Evolutionary conservation across 2,329 filamentous ascomycete genomes (phyloP), one percentile per base, ranked within the genome.

Genomic region (Botrytis galanthina): DNA sequence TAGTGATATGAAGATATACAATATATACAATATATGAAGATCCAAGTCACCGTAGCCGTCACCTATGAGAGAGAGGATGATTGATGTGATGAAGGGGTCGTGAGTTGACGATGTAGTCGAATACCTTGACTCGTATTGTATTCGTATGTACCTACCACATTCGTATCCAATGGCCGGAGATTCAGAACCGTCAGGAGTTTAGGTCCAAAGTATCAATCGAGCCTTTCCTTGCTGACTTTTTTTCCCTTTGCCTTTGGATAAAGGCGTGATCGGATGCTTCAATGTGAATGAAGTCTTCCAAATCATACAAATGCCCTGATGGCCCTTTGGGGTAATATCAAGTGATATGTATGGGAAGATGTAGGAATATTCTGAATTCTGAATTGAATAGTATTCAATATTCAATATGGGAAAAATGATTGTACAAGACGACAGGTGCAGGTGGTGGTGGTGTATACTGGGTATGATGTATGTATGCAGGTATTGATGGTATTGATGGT

Each of bases 31-130:
- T n/a, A n/a, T 66, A 18, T 9, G n/a, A n/a, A 35, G 4, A 22
- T 26, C 16, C 18, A 20, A 10, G 46, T n/a, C 48, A 26, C 46
- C 22, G 22, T 26, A 12, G 26, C 48, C 48, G 48, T 12, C n/a
- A n/a, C 26, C 48, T 39, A 39, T n/a, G 29, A n/a, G 63, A n/a
- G 22, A 37, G 63, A n/a, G 22, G 44, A 51, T 9, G 14, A 74
- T 73, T 39, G 71, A 68, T 35, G 69, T 70, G 29, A 63, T 59
- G 86, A n/a, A 84, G 39, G 86, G 82, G 46, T 37, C 10, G 32
- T 54, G 44, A 39, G 22, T 22, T 64, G 59, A 63, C 22, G 66
- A 22, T 22, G 37, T 16, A 29, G 4, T 57, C 20, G 22, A 9
- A 57, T n/a, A 10, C 6, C 32, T 37, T 57, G 66, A 51, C 32